Evolutionary conservation across 2,329 filamentous ascomycete genomes (phyloP).

Genomic region (Phyllosticta citriasiana): DNA sequence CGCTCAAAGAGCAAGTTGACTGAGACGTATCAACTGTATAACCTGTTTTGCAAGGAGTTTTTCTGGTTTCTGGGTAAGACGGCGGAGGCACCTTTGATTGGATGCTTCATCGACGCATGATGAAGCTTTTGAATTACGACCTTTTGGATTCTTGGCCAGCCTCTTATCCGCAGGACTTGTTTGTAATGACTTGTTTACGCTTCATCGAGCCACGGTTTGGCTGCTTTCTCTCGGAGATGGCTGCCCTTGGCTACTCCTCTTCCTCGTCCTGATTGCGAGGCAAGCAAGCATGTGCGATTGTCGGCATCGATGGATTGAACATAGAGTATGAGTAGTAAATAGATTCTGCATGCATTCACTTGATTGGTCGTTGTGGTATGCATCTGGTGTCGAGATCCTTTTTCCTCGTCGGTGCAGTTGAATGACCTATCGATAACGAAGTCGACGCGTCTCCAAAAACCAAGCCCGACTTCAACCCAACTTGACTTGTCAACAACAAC

Average conservation of each 20-base stretch:
- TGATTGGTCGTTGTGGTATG: background rate
- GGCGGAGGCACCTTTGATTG: background rate
- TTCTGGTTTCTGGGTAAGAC: background rate
- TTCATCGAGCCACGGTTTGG: background rate
- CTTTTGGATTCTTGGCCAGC: background rate
- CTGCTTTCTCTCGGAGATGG: background rate
- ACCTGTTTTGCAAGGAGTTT: background rate
- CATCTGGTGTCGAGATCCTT: background rate
- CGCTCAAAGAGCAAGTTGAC: constrained; percentile 26
- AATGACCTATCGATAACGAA: too few species aligned
- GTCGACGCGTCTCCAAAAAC: too few species aligned
- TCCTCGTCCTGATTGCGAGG: background rate
- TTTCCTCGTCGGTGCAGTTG: too few species aligned
- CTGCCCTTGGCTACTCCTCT: background rate
- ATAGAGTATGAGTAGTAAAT: background rate
- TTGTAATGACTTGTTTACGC: background rate
- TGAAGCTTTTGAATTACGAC: background rate
- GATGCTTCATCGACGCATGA: background rate
- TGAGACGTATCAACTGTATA: constrained; percentile 12
- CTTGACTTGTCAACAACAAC: too few species aligned
- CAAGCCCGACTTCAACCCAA: too few species aligned
- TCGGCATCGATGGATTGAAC: background rate
- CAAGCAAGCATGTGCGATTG: background rate
- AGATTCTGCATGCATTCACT: background rate
- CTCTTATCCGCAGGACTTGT: background rate